A percentile compares a stretch with the other conserved stretches of the same genome.
Conservation (phyloP, 2,329 filamentous ascomycete genomes). For the Bertia moriformis region DNA sequence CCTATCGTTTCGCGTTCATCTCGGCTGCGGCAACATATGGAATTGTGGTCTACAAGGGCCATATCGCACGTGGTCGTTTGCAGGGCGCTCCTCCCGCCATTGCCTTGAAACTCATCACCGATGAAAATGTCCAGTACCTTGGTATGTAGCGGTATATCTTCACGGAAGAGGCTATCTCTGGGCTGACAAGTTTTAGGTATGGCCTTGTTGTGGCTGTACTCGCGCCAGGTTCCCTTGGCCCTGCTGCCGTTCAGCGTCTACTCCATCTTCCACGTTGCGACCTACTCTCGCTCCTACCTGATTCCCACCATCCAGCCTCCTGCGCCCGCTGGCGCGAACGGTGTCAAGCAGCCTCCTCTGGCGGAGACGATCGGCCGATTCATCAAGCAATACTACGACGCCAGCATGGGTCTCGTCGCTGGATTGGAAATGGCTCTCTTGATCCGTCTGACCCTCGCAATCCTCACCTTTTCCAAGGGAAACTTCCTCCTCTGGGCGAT, state of each 20-base stretch:
- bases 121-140: conserved; percentile 97
- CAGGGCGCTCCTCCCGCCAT: conserved; percentile 41
- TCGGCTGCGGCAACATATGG: conserved; percentile 86
- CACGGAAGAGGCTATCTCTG: neutral
- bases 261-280: conserved; percentile 95
- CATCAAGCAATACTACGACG: conserved; percentile 1
- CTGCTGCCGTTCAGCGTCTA: conserved; percentile 91
- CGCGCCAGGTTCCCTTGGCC: conserved; percentile 76
- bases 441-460: neutral
- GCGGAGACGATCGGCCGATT: neutral
- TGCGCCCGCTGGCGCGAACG: conserved; percentile 33
- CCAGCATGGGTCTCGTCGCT: conserved; percentile 1
- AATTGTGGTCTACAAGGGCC: conserved; percentile 97
- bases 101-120: conserved; percentile 52
- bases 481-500: neutral
- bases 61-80: conserved; percentile 64
- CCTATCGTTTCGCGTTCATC: conserved; percentile 81
- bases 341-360: conserved; percentile 11
- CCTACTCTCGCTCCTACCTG: conserved; percentile 85
- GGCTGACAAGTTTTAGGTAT: conserved; percentile 45
- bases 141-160: conserved; percentile 39
- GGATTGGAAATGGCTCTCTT: neutral
- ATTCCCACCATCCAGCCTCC: conserved; percentile 73
- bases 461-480: neutral
- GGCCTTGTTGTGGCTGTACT: conserved; percentile 89